phyloP scores from a whole-genome alignment of 495 filamentous ascomycete species.

The Daldinia bambusicola region DNA sequence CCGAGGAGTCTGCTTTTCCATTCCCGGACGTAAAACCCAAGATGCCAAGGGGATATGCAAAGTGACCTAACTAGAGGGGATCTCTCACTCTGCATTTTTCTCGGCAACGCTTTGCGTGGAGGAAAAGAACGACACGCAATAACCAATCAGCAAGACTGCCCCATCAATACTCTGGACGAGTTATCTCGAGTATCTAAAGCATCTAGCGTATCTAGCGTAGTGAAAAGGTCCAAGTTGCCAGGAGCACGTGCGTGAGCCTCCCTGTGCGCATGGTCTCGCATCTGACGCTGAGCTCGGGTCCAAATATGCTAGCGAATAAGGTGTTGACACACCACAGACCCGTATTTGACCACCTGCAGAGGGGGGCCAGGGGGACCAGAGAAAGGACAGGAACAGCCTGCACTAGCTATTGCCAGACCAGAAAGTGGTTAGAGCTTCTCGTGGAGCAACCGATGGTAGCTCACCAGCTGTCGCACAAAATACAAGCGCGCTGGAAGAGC shows the following conservation, averaged over 20 bases:
- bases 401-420: constrained; percentile 32
- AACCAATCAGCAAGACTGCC: constrained; percentile 30
- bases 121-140: constrained; percentile 26
- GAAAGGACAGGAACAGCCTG: constrained; percentile 37
- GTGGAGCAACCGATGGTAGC: constrained; percentile 36
- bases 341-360: constrained; percentile 49
- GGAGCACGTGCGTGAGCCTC: constrained; percentile 45
- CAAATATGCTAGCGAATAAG: constrained; percentile 47
- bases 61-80: constrained; percentile 44
- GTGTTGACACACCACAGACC: constrained; percentile 46
- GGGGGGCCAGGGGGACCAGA: constrained; percentile 13
- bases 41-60: constrained; percentile 33
- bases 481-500: constrained; percentile 37
- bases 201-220: neutral
- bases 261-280: constrained; percentile 41
- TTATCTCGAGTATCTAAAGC: constrained; percentile 14
- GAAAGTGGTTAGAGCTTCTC: constrained; percentile 35
- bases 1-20: constrained; percentile 34
- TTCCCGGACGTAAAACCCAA: constrained; percentile 29
- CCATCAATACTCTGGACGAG: constrained; percentile 10
- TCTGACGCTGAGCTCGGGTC: constrained; percentile 49
- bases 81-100: constrained; percentile 32
- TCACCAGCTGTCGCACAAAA: constrained; percentile 43
- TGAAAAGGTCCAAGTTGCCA: constrained; percentile 21
- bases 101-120: constrained; percentile 35